Evolutionary conservation across 176 grass and related monocot species (phyloP).

Genomic region (Elaeis guineensis): DNA sequence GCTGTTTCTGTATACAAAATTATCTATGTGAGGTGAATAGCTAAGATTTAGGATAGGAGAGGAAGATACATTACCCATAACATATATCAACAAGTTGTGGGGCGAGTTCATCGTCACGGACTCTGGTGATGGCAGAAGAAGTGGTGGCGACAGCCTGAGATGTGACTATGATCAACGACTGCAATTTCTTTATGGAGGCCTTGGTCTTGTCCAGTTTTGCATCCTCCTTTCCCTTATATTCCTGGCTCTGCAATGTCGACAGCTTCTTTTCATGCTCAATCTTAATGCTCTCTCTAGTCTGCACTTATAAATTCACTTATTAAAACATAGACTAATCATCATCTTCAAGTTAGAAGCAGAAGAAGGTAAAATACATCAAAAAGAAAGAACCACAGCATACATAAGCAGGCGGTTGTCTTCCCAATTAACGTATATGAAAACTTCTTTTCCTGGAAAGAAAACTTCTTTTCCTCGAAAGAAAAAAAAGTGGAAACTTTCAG

Average conservation of each 20-base stretch:
- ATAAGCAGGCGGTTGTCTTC: too few species aligned
- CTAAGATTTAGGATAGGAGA: not conserved
- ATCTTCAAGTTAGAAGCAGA: too few species aligned
- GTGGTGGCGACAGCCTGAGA: constrained; percentile 93
- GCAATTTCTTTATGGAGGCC: constrained; percentile 88
- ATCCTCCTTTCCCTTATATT: constrained; percentile 74
- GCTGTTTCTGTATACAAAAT: not conserved
- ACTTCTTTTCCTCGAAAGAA: too few species aligned
- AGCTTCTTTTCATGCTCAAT: constrained; percentile 97
- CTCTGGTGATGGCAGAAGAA: constrained; percentile 79
- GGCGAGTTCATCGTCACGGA: constrained; percentile 90
- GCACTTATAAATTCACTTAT: constrained; percentile 12
- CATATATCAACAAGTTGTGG: constrained; percentile 97
- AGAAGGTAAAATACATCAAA: too few species aligned
- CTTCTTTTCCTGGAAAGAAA: too few species aligned
- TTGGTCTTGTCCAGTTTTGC: constrained; percentile 94
- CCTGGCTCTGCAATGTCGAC: constrained; percentile 78
- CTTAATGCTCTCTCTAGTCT: constrained; percentile 89
- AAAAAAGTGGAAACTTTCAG: too few species aligned
- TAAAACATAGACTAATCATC: too few species aligned
- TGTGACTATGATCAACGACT: constrained; percentile 81
- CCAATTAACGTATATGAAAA: too few species aligned
- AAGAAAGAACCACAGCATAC: too few species aligned
- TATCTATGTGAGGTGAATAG: not conserved
- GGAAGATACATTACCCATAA: constrained; percentile 46